A percentile compares a stretch with the other conserved stretches of the same genome.
Evolutionary conservation across 2,329 filamentous ascomycete species (phyloP).

Genomic region (Sporothrix schenckii): DNA sequence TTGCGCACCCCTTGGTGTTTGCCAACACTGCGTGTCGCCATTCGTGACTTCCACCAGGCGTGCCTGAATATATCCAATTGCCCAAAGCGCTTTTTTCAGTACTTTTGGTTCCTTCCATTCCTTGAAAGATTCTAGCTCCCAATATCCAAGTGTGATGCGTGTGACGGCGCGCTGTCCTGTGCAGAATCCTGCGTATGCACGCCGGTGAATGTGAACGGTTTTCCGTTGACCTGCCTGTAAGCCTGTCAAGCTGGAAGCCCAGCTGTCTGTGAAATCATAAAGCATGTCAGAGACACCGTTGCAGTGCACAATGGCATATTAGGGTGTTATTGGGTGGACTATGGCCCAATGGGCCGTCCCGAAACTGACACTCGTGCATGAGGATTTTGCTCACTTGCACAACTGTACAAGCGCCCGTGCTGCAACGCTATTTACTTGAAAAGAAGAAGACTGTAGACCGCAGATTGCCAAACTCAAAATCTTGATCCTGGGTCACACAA

Average conservation of each 20-base stretch:
- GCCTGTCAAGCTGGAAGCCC: not conserved
- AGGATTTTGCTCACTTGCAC: not conserved
- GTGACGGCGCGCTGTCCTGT: not conserved
- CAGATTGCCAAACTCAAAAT: not conserved
- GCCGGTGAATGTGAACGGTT: not conserved
- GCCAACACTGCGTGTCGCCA: not conserved
- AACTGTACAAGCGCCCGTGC: not conserved
- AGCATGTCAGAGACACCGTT: conserved; percentile 3
- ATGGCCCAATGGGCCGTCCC: conserved; percentile 6
- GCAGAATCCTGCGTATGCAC: not conserved
- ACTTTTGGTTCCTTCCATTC: conserved; percentile 2
- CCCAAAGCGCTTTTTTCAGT: not conserved
- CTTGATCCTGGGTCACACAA: conserved; percentile 1
- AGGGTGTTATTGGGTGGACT: not conserved
- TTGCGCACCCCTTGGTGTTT: not conserved
- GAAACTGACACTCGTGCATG: conserved; percentile 12
- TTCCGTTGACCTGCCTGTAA: not conserved
- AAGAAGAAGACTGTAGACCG: not conserved
- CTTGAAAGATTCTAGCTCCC: conserved; percentile 2
- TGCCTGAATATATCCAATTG: too few species aligned
- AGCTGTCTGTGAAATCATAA: not conserved
- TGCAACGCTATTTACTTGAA: conserved; percentile 6
- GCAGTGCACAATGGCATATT: not conserved
- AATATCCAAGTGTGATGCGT: not conserved
- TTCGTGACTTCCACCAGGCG: not conserved